Evolutionary conservation across 148 eudicot species (phyloP).

Genomic region (Dianthus caryophyllus): DNA sequence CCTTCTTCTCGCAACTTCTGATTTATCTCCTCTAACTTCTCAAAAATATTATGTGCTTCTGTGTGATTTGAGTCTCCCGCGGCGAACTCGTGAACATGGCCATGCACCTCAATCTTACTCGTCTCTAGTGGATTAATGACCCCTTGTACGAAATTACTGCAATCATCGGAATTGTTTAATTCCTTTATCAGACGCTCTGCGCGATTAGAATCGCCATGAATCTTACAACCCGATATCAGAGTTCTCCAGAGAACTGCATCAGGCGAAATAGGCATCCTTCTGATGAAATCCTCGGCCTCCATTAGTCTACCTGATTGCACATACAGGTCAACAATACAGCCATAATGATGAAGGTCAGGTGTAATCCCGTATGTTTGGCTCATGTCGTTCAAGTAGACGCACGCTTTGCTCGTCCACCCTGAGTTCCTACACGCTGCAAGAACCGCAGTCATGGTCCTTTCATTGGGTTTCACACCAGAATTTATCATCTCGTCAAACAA

Average conservation of each 20-base stretch:
- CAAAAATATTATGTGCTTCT: constrained; percentile 30
- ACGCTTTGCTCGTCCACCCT: constrained; percentile 37
- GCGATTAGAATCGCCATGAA: constrained; percentile 42
- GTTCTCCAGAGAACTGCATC: constrained; percentile 48
- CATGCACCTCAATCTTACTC: constrained; percentile 43
- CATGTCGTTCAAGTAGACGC: constrained; percentile 26
- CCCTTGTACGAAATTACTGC: constrained; percentile 38
- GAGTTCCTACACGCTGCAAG: constrained; percentile 47
- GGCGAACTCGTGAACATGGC: constrained; percentile 36
- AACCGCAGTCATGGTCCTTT: constrained; percentile 44
- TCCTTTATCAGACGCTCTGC: constrained; percentile 40
- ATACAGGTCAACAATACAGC: constrained; percentile 47
- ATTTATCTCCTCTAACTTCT: constrained; percentile 36
- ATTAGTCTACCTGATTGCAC: constrained; percentile 39
- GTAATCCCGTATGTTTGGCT: constrained; percentile 26
- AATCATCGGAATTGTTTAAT: constrained; percentile 25
- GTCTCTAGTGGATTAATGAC: constrained; percentile 40
- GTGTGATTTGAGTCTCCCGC: constrained; percentile 39
- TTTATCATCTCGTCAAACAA: constrained; percentile 32
- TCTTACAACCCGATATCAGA: constrained; percentile 43
- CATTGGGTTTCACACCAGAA: constrained; percentile 39
- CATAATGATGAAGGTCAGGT: constrained; percentile 45
- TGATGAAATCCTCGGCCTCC: constrained; percentile 45
- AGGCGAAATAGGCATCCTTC: constrained; percentile 31
- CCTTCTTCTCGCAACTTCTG: constrained; percentile 35